Evolutionary conservation across 257 asterid species (phyloP), one percentile per base, ranked within the genome.

Genomic region (Catharanthus roseus): DNA sequence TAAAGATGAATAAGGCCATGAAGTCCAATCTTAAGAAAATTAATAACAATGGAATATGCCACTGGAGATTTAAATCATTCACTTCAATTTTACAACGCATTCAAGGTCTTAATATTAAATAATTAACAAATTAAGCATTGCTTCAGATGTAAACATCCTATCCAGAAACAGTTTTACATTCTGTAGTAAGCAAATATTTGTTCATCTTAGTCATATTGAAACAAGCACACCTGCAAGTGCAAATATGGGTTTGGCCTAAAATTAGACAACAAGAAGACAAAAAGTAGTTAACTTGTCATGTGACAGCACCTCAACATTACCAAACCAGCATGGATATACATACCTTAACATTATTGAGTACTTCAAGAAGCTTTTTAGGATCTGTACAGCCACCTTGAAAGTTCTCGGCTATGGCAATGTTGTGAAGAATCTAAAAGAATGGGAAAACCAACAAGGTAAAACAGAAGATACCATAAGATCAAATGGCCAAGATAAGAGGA

Each of bases 271-370:
- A 61, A 68, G 68, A 72, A 57, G 50, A 60, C 51, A 50, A 18
- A 70, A 75, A 36, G 67, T 23, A 33, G 24, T 45, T 8, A 10
- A 70, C 24, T 24, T 38, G 15, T 36, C n/a, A 64, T 56, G 53
- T 68, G 33, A 23, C 41, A 61, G 21, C 18, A 70, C 24, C 58
- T 72, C 39, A 60, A 77, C 58, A 42, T 39, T 42, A 71, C 45
- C 49, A 23, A 53, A 57, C 24, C 64, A 26, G 50, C 33, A 50
- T 34, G 29, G 23, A 64, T 26, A 45, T 21, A 82, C 88, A 72
- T 73, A 91, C 99, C 97, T 91, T 91, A 63, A 88, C 82, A 69
- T 85, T 77, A 82, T 83, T 88, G 74, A 93, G 86, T 69, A 80
- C 83, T 75, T 83, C 83, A 70, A 93, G 84, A 66, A 93, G 92